These are phyloP conservation scores for Backusella luteola DNA, from an alignment of 192 early-diverging fungal genomes.

Conservation along the genomic window DNA sequence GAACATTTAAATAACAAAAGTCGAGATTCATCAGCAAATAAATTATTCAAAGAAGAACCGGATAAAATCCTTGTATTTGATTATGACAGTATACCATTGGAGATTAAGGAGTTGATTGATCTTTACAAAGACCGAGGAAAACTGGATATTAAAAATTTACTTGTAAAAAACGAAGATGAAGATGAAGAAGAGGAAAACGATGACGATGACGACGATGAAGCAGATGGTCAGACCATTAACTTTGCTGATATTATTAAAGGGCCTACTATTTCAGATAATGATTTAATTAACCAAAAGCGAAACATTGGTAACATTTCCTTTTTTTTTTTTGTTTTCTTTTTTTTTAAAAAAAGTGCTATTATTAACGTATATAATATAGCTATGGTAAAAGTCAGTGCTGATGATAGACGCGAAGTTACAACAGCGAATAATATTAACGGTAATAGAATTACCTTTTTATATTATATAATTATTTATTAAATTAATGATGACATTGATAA, in stretches of 20 bases:
- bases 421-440: not conserved
- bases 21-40: not conserved
- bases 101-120: not conserved
- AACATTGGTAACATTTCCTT: not conserved
- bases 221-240: not conserved
- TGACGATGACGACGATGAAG: not conserved
- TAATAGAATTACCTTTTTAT: not conserved
- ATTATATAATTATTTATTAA: not conserved
- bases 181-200: not conserved
- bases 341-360: not conserved
- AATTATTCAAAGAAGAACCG: not conserved
- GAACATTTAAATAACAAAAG: not conserved
- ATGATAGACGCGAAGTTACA: not conserved
- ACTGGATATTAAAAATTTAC: not conserved
- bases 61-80: conserved; percentile 15
- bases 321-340: not conserved
- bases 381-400: not conserved
- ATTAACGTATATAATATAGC: not conserved
- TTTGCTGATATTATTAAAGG: not conserved
- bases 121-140: conserved; percentile 5
- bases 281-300: not conserved
- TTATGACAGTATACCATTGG: conserved; percentile 13
- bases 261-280: not conserved
- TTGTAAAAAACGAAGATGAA: not conserved
- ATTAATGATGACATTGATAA: not conserved